Base-by-base conservation (phyloP, 2,329 filamentous ascomycete species). In the Aspergillus thermomutatus region DNA sequence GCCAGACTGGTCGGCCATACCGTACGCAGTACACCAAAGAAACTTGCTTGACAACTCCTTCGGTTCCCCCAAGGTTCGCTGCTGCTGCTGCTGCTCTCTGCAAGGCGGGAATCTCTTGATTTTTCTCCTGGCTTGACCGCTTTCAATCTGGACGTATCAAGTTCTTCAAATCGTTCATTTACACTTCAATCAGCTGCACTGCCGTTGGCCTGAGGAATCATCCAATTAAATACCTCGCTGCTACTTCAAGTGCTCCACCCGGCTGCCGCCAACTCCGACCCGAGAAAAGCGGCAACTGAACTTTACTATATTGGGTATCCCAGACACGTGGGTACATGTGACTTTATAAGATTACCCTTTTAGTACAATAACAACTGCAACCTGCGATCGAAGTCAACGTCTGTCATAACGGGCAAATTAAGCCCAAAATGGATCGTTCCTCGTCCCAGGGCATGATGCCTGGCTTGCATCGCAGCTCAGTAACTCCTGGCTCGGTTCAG, bases 371-470 rank as follows among this genome's bases (percentile, higher is more conserved):
- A 40, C 34, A 26, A 49, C 52, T 43, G 49, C 52, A 25, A 50
- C 34, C 17, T n/a, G 26, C 7, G 31, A 19, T 26, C 27, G 21
- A 41, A 49, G 50, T 53, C 51, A 54, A 49, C 53, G 41, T n/a
- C 47, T 54, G 49, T 45, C 53, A 54, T 53, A 52, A 34, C 54
- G 52, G 55, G 56, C 43, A 43, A 46, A 54, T 51, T 49, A 50
- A 50, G 51, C 55, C 49, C 56, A 67, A 49, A 51, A 76, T 76
- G 73, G 74, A 75, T 61, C 71, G 69, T 61, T 66, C 66, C 19
- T 62, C 70, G 43, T 59, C 67, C 28, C 66, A 69, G 48, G 69
- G 66, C 53, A 58, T 66, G 31, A 63, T 71, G 60, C 66, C 68
- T 49, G 66, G 69, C 45, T 53, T 71, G 57, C 64, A 66, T 27